These are phyloP conservation scores for Emericellopsis terricola DNA, from an alignment of 495 filamentous ascomycete genomes.

Conservation along the genomic window DNA sequence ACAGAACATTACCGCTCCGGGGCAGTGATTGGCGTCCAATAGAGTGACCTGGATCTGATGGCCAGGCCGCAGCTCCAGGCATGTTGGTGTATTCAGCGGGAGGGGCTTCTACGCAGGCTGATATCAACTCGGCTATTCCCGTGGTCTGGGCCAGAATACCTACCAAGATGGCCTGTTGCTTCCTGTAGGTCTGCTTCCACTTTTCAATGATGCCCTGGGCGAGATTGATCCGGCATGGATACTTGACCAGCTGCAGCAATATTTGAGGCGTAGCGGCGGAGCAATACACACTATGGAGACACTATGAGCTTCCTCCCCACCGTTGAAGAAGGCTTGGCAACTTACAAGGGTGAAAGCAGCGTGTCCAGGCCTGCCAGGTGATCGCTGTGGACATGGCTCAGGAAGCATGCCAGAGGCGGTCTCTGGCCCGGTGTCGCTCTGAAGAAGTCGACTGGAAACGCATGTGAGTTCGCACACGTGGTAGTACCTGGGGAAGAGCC, in stretches of 20 bases:
- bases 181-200: conserved; percentile 49
- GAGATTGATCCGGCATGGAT: conserved; percentile 63
- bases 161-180: conserved; percentile 51
- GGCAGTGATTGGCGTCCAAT: conserved; percentile 84
- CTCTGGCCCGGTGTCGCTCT: conserved; percentile 32
- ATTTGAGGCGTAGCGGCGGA: conserved; percentile 70
- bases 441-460: conserved; percentile 61
- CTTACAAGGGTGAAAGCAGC: conserved; percentile 50
- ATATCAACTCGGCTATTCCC: conserved; percentile 4
- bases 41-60: conserved; percentile 61
- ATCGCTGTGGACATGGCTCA: conserved; percentile 88
- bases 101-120: conserved; percentile 43
- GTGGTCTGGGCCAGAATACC: conserved; percentile 10
- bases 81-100: conserved; percentile 65
- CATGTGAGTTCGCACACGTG: too few relatives aligned
- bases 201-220: conserved; percentile 59
- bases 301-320: conserved; percentile 1
- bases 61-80: conserved; percentile 53
- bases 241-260: conserved; percentile 56
- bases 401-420: conserved; percentile 68
- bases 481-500: too few relatives aligned
- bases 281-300: conserved; percentile 49
- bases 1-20: conserved; percentile 82
- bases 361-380: conserved; percentile 73
- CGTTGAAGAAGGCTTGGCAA: neutral